Conservation (phyloP, 139 green algal genomes). For the Monoraphidium neglectum region DNA sequence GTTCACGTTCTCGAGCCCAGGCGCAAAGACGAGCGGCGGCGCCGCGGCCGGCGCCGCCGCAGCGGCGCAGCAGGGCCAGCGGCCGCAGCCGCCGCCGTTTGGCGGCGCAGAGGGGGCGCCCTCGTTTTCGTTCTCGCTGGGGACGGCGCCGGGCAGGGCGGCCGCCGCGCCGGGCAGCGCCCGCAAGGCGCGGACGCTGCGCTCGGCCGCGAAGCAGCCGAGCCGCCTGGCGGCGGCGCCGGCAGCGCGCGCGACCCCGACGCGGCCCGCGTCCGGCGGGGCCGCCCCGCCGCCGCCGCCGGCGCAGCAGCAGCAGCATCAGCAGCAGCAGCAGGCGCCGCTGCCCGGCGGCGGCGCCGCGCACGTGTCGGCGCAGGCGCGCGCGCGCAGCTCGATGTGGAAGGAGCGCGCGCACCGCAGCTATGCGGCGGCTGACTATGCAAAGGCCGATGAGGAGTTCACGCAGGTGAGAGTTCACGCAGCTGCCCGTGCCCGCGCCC, state of each 20-base stretch:
- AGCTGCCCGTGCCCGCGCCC: neutral
- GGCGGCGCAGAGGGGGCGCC: neutral
- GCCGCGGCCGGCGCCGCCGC: neutral
- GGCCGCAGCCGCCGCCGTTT: neutral
- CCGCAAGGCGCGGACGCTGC: neutral
- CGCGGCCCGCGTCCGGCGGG: neutral
- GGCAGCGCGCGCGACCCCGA: no score
- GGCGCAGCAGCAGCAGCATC: neutral
- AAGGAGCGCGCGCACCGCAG: conserved; percentile 16
- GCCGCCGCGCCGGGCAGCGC: neutral
- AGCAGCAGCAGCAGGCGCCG: neutral
- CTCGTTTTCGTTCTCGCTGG: neutral
- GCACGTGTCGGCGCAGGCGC: no score
- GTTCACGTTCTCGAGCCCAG: no score
- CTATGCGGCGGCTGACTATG: conserved; percentile 1
- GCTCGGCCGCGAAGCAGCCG: no score
- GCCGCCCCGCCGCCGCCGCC: neutral
- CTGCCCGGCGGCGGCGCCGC: neutral
- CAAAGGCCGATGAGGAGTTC: conserved; percentile 21
- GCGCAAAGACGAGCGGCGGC: no score
- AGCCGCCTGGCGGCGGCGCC: no score
- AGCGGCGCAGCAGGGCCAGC: neutral
- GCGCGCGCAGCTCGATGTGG: conserved; percentile 1
- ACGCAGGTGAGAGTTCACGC: conserved; percentile 8
- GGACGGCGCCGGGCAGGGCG: neutral